Evolutionary conservation across 352 stramenopile species (phyloP), one percentile per base, ranked within the genome.

Genomic region (Globisporangium orthogonon): DNA sequence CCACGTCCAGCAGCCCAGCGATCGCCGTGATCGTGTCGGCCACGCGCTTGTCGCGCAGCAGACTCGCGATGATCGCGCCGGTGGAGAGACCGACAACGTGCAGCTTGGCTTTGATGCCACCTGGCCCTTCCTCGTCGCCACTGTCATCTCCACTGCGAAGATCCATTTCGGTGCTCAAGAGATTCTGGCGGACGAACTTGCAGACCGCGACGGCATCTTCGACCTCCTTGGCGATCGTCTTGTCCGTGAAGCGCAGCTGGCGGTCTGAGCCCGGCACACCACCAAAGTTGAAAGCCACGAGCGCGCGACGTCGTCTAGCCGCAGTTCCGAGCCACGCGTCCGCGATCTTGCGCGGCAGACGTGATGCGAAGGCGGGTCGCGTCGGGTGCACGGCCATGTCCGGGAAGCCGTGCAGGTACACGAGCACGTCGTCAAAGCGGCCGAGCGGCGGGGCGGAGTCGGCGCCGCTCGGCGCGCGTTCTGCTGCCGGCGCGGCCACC

Each of bases 221-320:
- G 5, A 89, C 51, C 56, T 89, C 82, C 30, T 73, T n/a, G n/a
- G n/a, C n/a, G n/a, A n/a, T n/a, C 31, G 31, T 37, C 31, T 37
- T 37, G n/a, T n/a, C n/a, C 31, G 7, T 37, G 3, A 37, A 37
- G 31, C 31, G 31, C 3, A 7, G 31, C 31, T 7, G 31, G 31
- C 3, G 31, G 31, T 37, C 31, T 3, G 31, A 37, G 31, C 31
- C 31, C n/a, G n/a, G n/a, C n/a, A n/a, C n/a, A n/a, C n/a, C n/a
- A n/a, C n/a, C n/a, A n/a, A n/a, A n/a, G n/a, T 91, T 89, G 63
- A 89, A 89, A 0, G 69, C 69, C 29, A 89, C 28, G 44, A 89
- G 82, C 1, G 63, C 30, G 23, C 15, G 37, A 51, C 2, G 56
- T 40, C 17, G 6, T 44, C 14, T 55, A 61, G 15, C 17, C 62